Base-by-base conservation (phyloP, 2,329 filamentous ascomycete genomes). In the Calonectria fujianensis region DNA sequence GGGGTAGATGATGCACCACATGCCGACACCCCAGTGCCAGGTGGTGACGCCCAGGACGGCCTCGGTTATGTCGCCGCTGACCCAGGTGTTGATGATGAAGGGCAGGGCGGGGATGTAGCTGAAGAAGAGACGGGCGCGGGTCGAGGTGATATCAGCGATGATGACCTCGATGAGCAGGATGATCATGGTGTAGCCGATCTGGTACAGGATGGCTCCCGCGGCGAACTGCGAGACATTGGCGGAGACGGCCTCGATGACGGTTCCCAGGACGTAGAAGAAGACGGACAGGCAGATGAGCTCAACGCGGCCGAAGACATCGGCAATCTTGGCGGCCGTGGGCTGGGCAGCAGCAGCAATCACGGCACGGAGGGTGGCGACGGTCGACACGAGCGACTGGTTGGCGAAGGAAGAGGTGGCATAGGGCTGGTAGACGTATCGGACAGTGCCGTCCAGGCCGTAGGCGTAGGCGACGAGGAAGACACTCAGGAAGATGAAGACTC, bases 1-100 rank as follows among this genome's bases (percentile, higher is more conserved):
- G 4, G 91, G 88, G 82, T 91, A 93, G 74, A 93, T 92, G 81
- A 93, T 91, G 75, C 85, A 87, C 86, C 90, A 93, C 91, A 93
- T 93, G 78, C 91, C 91, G 39, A 92, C 88, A 39, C 91, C 92
- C 91, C 91, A 93, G 74, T 87, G 83, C 92, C 92, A 93, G 10
- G 84, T 87, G 0, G 89, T 90, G 18, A 74, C 78, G 0, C 72
- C 79, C 1, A 92, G 82, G 2, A 92, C 90, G 0, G 88, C 85
- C 4, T 79, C 73, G 4, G 89, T 86, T 54, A 93, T 83, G 77
- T 93, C 86, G 32, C 92, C 92, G 75, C 89, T 90, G 5, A 93
- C 87, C 92, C 92, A 93, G 1, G 92, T 91, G 83, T 93, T 93
- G 83, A 92, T 89, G 78, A 93, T 85, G 83, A 91, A 93, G 1